phyloP scores from a whole-genome alignment of 192 early-diverging fungal genomes.

The Coemansia sp. region DNA sequence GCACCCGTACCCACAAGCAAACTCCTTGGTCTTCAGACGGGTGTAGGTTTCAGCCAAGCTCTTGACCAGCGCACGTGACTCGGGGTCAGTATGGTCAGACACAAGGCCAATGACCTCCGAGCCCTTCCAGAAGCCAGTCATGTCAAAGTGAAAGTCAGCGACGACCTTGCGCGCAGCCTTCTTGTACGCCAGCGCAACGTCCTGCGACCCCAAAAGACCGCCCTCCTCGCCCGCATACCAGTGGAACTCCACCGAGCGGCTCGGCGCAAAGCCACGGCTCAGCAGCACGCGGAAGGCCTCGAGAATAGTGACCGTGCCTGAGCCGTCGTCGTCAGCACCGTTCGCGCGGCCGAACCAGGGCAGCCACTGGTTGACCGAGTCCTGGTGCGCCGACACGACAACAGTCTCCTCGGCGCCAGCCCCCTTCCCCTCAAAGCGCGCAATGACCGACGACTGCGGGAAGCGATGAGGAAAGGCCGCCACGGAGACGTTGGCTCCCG shows the following conservation, averaged over 20 bases:
- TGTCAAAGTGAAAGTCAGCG: conserved; percentile 89
- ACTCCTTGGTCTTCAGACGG: conserved; percentile 65
- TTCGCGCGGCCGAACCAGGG: conserved; percentile 77
- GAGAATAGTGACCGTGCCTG: conserved; percentile 86
- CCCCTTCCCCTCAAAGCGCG: conserved; percentile 71
- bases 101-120: conserved; percentile 77
- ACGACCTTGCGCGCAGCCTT: conserved; percentile 61
- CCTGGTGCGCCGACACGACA: conserved; percentile 89
- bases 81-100: conserved; percentile 77
- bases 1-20: conserved; percentile 87
- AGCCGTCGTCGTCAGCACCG: conserved; percentile 90
- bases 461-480: conserved; percentile 79
- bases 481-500: conserved; percentile 63
- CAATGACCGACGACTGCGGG: conserved; percentile 83
- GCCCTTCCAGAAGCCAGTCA: conserved; percentile 86
- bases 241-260: conserved; percentile 91
- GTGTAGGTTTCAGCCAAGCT: conserved; percentile 67
- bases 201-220: conserved; percentile 88
- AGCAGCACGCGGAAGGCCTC: conserved; percentile 83
- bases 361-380: conserved; percentile 84
- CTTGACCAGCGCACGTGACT: conserved; percentile 60
- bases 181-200: conserved; percentile 72
- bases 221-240: conserved; percentile 93
- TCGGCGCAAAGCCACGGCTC: conserved; percentile 67
- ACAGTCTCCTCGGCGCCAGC: conserved; percentile 62